Percentiles rank a stretch among this genome's conserved stretches.
Evolutionary conservation across 768 basidiomycete genomes (phyloP).

Genomic region (Psilocybe cubensis): DNA sequence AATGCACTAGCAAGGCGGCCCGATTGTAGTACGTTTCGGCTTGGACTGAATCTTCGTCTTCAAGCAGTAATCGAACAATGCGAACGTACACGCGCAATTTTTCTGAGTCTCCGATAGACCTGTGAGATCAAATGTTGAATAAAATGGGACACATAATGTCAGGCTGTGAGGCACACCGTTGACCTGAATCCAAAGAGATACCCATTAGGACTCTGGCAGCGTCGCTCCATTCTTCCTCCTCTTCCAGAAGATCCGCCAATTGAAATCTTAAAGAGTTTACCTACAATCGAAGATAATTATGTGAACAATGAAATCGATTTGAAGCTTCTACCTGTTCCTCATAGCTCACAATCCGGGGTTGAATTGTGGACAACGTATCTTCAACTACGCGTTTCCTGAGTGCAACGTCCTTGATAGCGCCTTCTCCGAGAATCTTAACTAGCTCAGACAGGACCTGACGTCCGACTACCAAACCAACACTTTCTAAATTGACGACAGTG

Average conservation of each 20-base stretch:
- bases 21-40: slow-evolving; percentile 99
- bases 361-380: slow-evolving; percentile 69
- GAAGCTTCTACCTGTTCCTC: slow-evolving; percentile 85
- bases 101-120: slow-evolving; percentile 69
- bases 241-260: slow-evolving; percentile 88
- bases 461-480: slow-evolving; percentile 83
- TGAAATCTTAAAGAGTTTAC: slow-evolving; percentile 83
- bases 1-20: slow-evolving; percentile 87
- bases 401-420: slow-evolving; percentile 54
- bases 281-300: slow-evolving; percentile 41
- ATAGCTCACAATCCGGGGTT: slow-evolving; percentile 85
- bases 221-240: slow-evolving; percentile 91
- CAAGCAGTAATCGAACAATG: slow-evolving; percentile 90
- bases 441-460: slow-evolving; percentile 88
- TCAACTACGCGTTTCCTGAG: slow-evolving; percentile 75
- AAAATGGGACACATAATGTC: neutral
- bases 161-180: slow-evolving; percentile 55
- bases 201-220: slow-evolving; percentile 92
- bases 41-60: slow-evolving; percentile 95
- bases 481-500: slow-evolving; percentile 81
- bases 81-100: slow-evolving; percentile 92
- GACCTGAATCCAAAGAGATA: slow-evolving; percentile 88
- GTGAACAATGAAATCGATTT: neutral
- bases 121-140: slow-evolving; percentile 4
- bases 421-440: slow-evolving; percentile 67